Percentiles rank a stretch among this genome's conserved stretches.
These are phyloP conservation scores for Colletotrichum caudatum DNA, from an alignment of 2,329 filamentous ascomycete genomes.

Conservation along the genomic window DNA sequence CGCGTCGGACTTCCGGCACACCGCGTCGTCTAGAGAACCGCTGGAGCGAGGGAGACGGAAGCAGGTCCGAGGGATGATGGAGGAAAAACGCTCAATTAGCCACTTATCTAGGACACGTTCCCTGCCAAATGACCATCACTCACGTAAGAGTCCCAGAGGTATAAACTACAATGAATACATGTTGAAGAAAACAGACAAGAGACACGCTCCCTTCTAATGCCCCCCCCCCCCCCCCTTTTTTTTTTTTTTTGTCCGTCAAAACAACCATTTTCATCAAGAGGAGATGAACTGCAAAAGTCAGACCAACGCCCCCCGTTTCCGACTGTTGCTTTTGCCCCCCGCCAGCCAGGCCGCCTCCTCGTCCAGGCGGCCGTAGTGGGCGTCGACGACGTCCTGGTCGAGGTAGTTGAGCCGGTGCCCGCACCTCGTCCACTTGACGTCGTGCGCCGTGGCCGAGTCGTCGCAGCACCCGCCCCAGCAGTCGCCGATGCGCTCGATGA, in stretches of 20 bases:
- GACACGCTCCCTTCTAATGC: conserved; percentile 18
- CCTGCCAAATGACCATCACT: not conserved
- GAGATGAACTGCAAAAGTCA: not conserved
- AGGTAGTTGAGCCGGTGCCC: conserved; percentile 41
- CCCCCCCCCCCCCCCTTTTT: no score
- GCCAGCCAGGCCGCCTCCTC: conserved; percentile 37
- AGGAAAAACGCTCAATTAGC: not conserved
- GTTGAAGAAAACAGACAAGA: not conserved
- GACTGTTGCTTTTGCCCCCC: not conserved
- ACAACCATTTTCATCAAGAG: not conserved
- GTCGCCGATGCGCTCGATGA: conserved; percentile 42
- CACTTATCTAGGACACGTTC: not conserved
- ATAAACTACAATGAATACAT: not conserved
- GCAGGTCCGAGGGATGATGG: not conserved
- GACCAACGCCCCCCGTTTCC: conserved; percentile 6
- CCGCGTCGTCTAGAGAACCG: not conserved
- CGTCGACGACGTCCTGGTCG: conserved; percentile 39
- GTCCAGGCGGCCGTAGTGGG: conserved; percentile 37
- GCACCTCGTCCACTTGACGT: conserved; percentile 39
- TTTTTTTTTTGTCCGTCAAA: not conserved
- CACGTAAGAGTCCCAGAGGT: not conserved
- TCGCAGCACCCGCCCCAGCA: conserved; percentile 44
- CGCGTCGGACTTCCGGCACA: not conserved
- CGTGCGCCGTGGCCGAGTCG: conserved; percentile 37
- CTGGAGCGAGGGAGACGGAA: not conserved